Base-by-base conservation (phyloP, 768 basidiomycete genomes). In the Lactarius psammicola region DNA sequence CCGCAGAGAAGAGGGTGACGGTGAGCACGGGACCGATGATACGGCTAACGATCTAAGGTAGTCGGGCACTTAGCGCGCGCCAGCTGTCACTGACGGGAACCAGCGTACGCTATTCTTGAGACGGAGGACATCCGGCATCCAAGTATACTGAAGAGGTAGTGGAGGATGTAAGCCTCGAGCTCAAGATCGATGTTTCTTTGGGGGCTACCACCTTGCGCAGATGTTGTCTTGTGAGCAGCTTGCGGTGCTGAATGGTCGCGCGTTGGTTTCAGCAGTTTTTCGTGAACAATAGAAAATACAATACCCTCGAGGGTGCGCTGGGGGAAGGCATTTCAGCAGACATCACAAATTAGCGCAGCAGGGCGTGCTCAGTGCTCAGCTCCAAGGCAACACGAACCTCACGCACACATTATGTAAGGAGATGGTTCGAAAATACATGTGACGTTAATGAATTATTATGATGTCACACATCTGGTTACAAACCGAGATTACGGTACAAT, bases 81-180 rank as follows among this genome's bases (percentile, higher is more conserved):
- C 59, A 42, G 57, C 20, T 20, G 20, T 23, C 26, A 28, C 60
- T 23, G n/a, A 63, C 3, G 6, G 33, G 70, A 17, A 20, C 59
- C 23, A 7, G 79, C 87, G 70, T 74, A 93, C 90, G 69, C 89
- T 92, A 70, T 91, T 90, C 80, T 93, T 87, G 68, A 94, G 62
- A 46, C 93, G 85, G 53, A 95, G 79, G 23, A 95, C 90, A 75
- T 95, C 94, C 2, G 93, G 91, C 15, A 95, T 79, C 93, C 94
- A 95, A 18, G 90, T 91, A 74, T 92, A 93, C 90, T 92, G 64
- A 36, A 38, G 53, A 38, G 18, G 31, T 26, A 53, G 65, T 18
- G 28, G 36, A 54, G 38, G 8, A 54, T 26, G 33, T 56, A 44
- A 56, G 42, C 17, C 20, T 46, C 40, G 18, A 55, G 55, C 20